Percentiles rank a stretch among this genome's conserved stretches.
Evolutionary conservation across 768 basidiomycete genomes (phyloP).

Genomic region (Pulveroboletus sp.): DNA sequence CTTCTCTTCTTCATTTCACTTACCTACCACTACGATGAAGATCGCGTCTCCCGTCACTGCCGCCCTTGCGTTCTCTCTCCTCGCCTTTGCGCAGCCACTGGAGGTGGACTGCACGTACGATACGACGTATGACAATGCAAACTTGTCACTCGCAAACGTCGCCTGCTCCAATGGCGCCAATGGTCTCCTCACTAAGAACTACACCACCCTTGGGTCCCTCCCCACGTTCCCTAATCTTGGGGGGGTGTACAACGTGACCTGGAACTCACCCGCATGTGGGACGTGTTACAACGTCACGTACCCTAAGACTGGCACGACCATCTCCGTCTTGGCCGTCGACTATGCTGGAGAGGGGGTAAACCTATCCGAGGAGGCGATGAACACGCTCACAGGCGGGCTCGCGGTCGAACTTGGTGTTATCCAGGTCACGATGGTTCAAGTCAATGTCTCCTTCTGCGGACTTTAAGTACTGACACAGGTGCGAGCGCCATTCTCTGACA

Average conservation of each 20-base stretch:
- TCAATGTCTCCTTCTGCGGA: conserved; percentile 47
- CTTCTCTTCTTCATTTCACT: background rate
- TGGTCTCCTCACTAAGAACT: conserved; percentile 29
- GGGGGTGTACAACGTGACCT: conserved; percentile 31
- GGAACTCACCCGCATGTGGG: conserved; percentile 30
- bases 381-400: conserved; percentile 44
- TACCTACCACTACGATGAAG: conserved; percentile 20
- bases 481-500: too few relatives aligned
- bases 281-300: conserved; percentile 32
- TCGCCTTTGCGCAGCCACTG: conserved; percentile 12
- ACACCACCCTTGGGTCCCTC: conserved; percentile 30
- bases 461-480: background rate
- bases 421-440: conserved; percentile 38
- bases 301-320: conserved; percentile 4
- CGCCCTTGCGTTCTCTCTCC: conserved; percentile 12
- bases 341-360: conserved; percentile 36
- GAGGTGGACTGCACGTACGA: conserved; percentile 27
- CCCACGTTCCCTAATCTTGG: conserved; percentile 31
- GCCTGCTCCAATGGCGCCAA: conserved; percentile 33
- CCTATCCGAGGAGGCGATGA: conserved; percentile 50
- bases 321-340: conserved; percentile 30
- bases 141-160: conserved; percentile 13
- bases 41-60: conserved; percentile 12
- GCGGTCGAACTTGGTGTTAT: conserved; percentile 47
- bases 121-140: conserved; percentile 26